Evolutionary conservation across 2,329 filamentous ascomycete species (phyloP).

Genomic region (Verticillium tricorpus): DNA sequence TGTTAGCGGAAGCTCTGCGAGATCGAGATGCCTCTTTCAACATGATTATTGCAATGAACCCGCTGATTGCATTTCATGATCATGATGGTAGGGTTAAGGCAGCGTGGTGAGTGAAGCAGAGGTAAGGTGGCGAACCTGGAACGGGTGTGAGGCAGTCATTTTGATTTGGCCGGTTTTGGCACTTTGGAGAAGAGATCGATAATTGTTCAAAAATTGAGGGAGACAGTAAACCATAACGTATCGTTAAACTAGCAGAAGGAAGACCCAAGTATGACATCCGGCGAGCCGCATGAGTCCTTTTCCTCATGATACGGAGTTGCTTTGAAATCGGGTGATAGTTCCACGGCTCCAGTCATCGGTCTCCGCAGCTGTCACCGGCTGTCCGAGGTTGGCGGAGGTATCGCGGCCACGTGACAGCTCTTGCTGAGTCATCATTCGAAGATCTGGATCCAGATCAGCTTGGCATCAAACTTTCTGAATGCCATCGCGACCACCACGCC

Average conservation of each 20-base stretch:
- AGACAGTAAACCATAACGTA: conserved; percentile 11
- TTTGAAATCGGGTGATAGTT: conserved; percentile 28
- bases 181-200: conserved; percentile 9
- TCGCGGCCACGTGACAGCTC: not conserved
- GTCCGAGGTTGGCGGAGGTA: not conserved
- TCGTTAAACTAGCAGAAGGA: not conserved
- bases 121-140: conserved; percentile 13
- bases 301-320: conserved; percentile 20
- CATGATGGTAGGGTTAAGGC: not conserved
- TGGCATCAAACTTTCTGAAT: conserved; percentile 3
- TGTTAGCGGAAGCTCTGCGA: conserved; percentile 18
- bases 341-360: conserved; percentile 4
- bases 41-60: not conserved
- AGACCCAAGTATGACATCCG: not conserved
- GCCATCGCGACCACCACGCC: not conserved
- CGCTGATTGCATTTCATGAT: not conserved
- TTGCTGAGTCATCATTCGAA: not conserved
- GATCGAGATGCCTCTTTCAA: too few species aligned
- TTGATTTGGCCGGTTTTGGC: conserved; percentile 8
- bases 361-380: conserved; percentile 1
- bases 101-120: not conserved
- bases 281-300: not conserved
- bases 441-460: not conserved
- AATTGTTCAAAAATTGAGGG: conserved; percentile 11
- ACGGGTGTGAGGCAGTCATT: conserved; percentile 19